phyloP scores from a whole-genome alignment of 2,329 filamentous ascomycete genomes.

The Aschersonia sp. region DNA sequence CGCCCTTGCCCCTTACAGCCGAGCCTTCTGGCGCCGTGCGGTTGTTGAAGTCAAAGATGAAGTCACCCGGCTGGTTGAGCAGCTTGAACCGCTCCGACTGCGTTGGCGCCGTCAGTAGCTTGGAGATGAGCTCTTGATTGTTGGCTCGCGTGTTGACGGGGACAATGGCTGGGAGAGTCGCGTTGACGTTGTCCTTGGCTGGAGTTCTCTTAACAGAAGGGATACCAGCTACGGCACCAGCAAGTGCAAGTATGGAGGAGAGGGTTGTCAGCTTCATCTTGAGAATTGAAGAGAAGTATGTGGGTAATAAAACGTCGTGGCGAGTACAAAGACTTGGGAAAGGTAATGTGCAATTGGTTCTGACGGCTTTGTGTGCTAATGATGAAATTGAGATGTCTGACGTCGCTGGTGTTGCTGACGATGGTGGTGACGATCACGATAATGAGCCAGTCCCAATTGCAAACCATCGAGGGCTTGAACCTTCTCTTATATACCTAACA shows the following conservation, averaged over 20 bases:
- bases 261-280: slow-evolving; percentile 1
- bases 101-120: slow-evolving; percentile 15
- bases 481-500: no score
- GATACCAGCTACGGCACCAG: background rate
- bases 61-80: slow-evolving; percentile 20
- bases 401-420: no score
- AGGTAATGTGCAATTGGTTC: no score
- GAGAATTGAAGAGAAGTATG: background rate
- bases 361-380: no score
- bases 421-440: no score
- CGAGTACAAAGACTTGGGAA: no score
- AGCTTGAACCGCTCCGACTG: slow-evolving; percentile 17
- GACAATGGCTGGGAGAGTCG: slow-evolving; percentile 12
- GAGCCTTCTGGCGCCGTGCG: slow-evolving; percentile 5
- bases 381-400: no score
- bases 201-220: background rate
- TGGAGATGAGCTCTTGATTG: slow-evolving; percentile 13
- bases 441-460: no score
- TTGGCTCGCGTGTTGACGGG: slow-evolving; percentile 13
- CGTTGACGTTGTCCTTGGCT: slow-evolving; percentile 5
- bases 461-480: no score
- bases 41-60: slow-evolving; percentile 26
- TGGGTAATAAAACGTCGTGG: no score
- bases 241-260: slow-evolving; percentile 2
- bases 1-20: slow-evolving; percentile 17